Base-by-base conservation (phyloP, 371 early-diverging fungal species). In the Mucor mucedo region DNA sequence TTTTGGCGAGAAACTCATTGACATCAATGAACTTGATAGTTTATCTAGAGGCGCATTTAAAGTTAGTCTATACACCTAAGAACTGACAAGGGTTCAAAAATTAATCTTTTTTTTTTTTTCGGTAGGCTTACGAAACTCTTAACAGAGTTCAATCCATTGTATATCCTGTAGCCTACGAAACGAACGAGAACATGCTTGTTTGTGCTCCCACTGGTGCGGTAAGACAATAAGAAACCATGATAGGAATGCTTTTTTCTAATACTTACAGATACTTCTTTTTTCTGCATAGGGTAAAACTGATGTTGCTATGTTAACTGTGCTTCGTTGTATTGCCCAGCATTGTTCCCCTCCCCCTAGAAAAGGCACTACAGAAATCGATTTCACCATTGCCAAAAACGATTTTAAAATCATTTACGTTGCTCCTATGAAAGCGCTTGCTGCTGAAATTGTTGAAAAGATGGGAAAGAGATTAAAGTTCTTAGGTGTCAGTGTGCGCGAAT, bases 401-500 rank as follows among this genome's bases (percentile, higher is more conserved):
- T 96, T 97, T 77, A 98, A 98, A 78, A 95, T 99, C 64, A 89
- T 99, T 2, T 99, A 99, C 71, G 93, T 99, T 5, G 99, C 99
- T 2, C 99, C 99, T 0, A 99, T 99, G 99, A 99, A 99, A 79
- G 99, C 99, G 2, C 84, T 99, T 21, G 99, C 98, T 0, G 94
- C 97, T 13, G 99, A 99, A 86, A 87, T 99, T 33, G 93, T 94
- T 0, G 84, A 86, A 56, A 99, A 99, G 69, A 95, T 98, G 82
- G 86, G 88, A 14, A 84, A 84, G 40, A 84, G 97, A 66, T 80
- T 99, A 10, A 83, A 85, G 7, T 92, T 92, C 79, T 80, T 97
- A 27, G 95, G 94, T 0, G 75, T 98, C 60, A 75, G 84, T 47
- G 98, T 97, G 4, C 87, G 91, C 11, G 98, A 98, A 80, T 80